These are phyloP conservation scores for Fulvia fulva DNA, from an alignment of 2,329 filamentous ascomycete species.

Conservation along the genomic window DNA sequence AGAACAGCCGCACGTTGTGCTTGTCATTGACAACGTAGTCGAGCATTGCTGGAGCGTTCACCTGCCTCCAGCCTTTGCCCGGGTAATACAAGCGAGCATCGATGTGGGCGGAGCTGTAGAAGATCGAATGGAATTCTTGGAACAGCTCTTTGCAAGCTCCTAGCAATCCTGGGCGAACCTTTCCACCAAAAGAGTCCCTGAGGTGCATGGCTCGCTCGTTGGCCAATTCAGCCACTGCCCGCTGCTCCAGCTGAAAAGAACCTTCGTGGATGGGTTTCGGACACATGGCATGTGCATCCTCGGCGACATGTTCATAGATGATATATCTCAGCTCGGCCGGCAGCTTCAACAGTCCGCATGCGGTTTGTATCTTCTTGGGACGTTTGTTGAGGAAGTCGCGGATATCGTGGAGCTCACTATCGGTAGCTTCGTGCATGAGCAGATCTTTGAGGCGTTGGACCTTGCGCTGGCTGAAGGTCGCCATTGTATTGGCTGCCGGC, in stretches of 20 bases:
- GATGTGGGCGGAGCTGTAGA: neutral
- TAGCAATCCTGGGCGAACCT: neutral
- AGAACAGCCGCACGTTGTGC: neutral
- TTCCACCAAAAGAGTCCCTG: neutral
- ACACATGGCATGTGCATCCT: neutral
- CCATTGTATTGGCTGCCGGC: neutral
- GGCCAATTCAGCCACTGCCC: neutral
- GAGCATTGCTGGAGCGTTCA: neutral
- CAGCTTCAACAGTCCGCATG: neutral
- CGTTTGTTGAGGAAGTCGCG: neutral
- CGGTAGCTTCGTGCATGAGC: neutral
- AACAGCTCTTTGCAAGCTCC: neutral
- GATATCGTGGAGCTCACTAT: neutral
- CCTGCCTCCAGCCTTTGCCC: neutral
- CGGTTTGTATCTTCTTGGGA: neutral
- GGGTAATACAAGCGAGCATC: neutral
- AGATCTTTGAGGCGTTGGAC: neutral
- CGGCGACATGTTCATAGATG: constrained; percentile 3
- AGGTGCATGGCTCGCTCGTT: neutral
- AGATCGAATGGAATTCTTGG: neutral
- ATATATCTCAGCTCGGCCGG: constrained; percentile 1
- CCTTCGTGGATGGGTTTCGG: neutral
- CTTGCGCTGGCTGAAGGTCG: neutral
- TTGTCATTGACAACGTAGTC: neutral
- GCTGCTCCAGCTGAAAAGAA: no score